These are phyloP conservation scores for Fomitopsis palustris DNA, from an alignment of 1,284 basidiomycete species.

Conservation along the genomic window DNA sequence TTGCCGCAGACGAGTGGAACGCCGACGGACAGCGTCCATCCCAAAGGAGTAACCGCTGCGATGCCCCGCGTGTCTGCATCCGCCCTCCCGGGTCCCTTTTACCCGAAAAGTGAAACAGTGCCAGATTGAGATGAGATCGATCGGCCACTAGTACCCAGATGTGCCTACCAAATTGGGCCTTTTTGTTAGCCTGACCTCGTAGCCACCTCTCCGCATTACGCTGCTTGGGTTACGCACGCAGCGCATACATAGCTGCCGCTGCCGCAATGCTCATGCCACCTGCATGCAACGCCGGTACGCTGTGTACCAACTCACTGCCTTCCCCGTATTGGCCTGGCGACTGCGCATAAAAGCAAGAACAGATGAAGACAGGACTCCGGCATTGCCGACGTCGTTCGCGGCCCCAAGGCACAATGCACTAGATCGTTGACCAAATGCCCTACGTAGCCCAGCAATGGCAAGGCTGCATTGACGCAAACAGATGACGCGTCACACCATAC, in stretches of 20 bases:
- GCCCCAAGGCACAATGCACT: slow-evolving; percentile 2
- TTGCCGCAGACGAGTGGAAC: not conserved
- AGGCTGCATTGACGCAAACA: not conserved
- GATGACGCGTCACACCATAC: not conserved
- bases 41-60: not conserved
- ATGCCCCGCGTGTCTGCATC: slow-evolving; percentile 1
- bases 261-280: too few species aligned
- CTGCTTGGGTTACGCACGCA: too few species aligned
- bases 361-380: not conserved
- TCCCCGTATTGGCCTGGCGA: not conserved
- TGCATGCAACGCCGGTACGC: too few species aligned
- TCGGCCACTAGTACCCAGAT: not conserved
- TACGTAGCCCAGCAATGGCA: not conserved
- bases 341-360: not conserved
- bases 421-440: not conserved
- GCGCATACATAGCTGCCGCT: too few species aligned
- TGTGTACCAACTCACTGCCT: not conserved
- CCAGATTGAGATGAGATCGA: slow-evolving; percentile 3
- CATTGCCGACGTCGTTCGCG: not conserved
- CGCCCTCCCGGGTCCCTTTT: not conserved
- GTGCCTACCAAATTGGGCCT: not conserved
- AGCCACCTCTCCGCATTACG: too few species aligned
- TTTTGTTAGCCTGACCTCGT: not conserved
- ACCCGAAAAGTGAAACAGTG: not conserved
- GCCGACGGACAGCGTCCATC: not conserved